Evolutionary conservation across 768 basidiomycete species (phyloP), one percentile per base, ranked within the genome.

Genomic region (Ramaria rubella): DNA sequence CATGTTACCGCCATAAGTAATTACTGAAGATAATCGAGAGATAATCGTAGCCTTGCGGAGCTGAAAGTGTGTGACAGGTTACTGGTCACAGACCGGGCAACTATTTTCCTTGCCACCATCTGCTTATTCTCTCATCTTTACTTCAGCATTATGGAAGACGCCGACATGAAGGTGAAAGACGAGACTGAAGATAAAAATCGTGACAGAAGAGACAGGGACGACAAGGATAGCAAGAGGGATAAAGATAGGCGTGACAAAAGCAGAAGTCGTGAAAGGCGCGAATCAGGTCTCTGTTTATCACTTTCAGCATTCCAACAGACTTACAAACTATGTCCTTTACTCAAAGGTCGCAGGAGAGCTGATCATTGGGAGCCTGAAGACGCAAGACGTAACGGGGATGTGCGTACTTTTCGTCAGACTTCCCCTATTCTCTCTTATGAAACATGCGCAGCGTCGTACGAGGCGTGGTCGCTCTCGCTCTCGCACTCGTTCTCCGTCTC

Each of bases 321-420:
- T n/a, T 27, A 15, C 53, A 52, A 26, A 38, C 14, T 49, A 60
- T 69, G 69, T 58, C 70, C 67, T 56, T 52, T 70, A 78, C 79
- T 73, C 79, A 67, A 69, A 76, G 52, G 74, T 74, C 36, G 67
- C 75, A 44, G 71, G 74, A 33, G 68, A 66, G 77, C 79, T 36
- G 89, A 92, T 70, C 88, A 91, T 62, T 91, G 88, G 88, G 90
- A 91, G 63, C 88, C 89, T 0, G 87, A 81, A n/a, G 77, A 86
- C 30, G 14, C 31, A 5, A 78, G 83, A 67, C 83, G 89, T 29
- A 83, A 80, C 57, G 82, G 78, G 50, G 87, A 88, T 51, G 90
- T 89, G 63, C 67, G 83, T 70, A 40, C 57, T 43, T 5, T 52
- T 24, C 17, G 19, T 36, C 26, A 11, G 2, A 11, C 55, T 29